Evolutionary conservation across 2,329 filamentous ascomycete species (phyloP), one percentile per base, ranked within the genome.

Genomic region (Arthroderma sp.): DNA sequence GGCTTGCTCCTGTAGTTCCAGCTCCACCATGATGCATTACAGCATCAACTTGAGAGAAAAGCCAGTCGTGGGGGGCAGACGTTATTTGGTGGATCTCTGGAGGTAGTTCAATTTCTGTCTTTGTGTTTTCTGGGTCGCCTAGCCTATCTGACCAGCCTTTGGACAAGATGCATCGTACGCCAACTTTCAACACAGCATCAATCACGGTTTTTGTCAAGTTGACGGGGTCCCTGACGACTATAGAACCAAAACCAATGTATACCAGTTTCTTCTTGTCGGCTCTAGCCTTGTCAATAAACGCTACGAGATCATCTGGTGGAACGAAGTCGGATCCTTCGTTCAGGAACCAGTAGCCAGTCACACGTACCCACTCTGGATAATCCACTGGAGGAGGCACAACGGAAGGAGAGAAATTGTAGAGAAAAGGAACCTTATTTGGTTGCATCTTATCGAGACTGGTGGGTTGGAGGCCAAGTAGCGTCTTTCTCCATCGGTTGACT

Each of bases 261-360:
- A 97, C 91, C 11, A 98, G 75, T 76, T 93, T 95, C 76, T 95
- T 95, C 15, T 79, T 78, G 66, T 98, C 91, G 4, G 75, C 76
- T 2, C 88, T 81, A 2, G 93, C 91, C 65, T 85, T 83, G n/a
- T 80, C 73, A 67, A 98, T 97, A 66, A 98, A 98, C 2, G 81
- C 81, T 2, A 78, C 74, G 4, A 98, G 79, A 53, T 91, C 89
- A 28, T 78, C 70, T 0, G 91, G 87, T 1, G 93, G 90, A 49
- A 79, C 78, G 78, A 85, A 97, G 25, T 77, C 74, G 58, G 77
- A 71, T 2, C 75, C 77, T 70, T 96, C 91, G 63, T 95, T 86
- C 53, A 98, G 74, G 71, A 98, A 97, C 93, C 93, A 98, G 73
- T 98, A 97, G 0, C 93, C 93, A 0, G 93, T 97, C 6, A 97